These are phyloP conservation scores for Fagopyrum esculentum DNA, from an alignment of 148 eudicot species.

Conservation along the genomic window DNA sequence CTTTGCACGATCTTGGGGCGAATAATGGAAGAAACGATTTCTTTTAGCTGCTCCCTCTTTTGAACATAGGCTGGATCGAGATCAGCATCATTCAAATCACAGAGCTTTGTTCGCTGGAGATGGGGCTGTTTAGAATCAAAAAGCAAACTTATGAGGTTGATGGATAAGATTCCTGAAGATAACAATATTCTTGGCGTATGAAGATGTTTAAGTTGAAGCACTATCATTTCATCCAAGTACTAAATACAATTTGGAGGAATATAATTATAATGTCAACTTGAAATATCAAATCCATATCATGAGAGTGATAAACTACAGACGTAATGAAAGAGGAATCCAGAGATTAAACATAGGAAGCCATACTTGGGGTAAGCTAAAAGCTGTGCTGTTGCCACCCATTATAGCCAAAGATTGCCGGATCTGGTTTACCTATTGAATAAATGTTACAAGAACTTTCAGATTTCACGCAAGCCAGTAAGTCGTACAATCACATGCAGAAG, in stretches of 20 bases:
- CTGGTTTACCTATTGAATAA: slow-evolving; percentile 67
- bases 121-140: slow-evolving; percentile 66
- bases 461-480: neutral
- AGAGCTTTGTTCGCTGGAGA: slow-evolving; percentile 90
- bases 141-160: neutral
- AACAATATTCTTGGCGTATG: neutral
- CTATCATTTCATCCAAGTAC: neutral
- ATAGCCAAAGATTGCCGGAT: slow-evolving; percentile 88
- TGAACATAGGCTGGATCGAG: slow-evolving; percentile 73
- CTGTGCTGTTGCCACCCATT: slow-evolving; percentile 95
- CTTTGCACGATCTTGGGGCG: slow-evolving; percentile 97
- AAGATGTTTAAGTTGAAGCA: neutral
- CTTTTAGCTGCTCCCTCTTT: slow-evolving; percentile 75
- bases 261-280: too few species aligned
- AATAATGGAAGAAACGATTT: slow-evolving; percentile 55
- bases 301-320: neutral
- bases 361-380: slow-evolving; percentile 97
- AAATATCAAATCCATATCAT: neutral
- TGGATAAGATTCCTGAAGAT: neutral
- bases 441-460: slow-evolving; percentile 1
- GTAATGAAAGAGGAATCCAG: neutral
- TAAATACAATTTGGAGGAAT: too few species aligned
- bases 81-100: slow-evolving; percentile 88
- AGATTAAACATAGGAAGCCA: slow-evolving; percentile 11
- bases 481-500: neutral